These are phyloP conservation scores for Lasiodiplodia hormozganensis DNA, from an alignment of 2,329 filamentous ascomycete species.

Conservation along the genomic window DNA sequence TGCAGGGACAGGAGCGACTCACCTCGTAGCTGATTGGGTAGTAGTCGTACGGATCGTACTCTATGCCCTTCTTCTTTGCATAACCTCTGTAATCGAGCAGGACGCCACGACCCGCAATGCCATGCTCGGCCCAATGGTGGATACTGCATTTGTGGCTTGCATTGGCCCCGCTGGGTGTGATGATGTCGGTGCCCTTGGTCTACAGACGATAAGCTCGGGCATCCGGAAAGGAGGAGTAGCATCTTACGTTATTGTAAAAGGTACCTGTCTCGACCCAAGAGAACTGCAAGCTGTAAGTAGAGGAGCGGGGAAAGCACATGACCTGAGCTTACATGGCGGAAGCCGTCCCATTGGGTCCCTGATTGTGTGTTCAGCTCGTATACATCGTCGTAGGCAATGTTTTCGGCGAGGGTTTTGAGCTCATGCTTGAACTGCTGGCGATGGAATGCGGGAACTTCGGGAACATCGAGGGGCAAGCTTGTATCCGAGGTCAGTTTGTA, in stretches of 20 bases:
- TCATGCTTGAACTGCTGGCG: constrained; percentile 62
- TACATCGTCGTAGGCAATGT: constrained; percentile 51
- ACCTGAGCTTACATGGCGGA: constrained; percentile 44
- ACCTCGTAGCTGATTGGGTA: constrained; percentile 50
- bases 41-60: constrained; percentile 51
- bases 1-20: not conserved
- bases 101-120: constrained; percentile 53
- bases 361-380: constrained; percentile 54
- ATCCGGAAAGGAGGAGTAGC: not conserved
- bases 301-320: not conserved
- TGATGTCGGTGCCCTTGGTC: constrained; percentile 49
- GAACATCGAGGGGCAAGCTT: constrained; percentile 60
- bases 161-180: constrained; percentile 44
- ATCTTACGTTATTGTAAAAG: constrained; percentile 51
- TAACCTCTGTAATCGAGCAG: constrained; percentile 54
- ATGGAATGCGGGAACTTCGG: constrained; percentile 59
- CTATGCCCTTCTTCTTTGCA: constrained; percentile 50
- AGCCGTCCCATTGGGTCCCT: constrained; percentile 56
- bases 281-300: constrained; percentile 36
- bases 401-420: constrained; percentile 54
- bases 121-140: constrained; percentile 55
- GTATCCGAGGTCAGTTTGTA: not conserved
- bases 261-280: constrained; percentile 47
- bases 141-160: constrained; percentile 54
- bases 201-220: not conserved